Base-by-base conservation (phyloP, 305 asterid species). In the Fraxinus greggii region DNA sequence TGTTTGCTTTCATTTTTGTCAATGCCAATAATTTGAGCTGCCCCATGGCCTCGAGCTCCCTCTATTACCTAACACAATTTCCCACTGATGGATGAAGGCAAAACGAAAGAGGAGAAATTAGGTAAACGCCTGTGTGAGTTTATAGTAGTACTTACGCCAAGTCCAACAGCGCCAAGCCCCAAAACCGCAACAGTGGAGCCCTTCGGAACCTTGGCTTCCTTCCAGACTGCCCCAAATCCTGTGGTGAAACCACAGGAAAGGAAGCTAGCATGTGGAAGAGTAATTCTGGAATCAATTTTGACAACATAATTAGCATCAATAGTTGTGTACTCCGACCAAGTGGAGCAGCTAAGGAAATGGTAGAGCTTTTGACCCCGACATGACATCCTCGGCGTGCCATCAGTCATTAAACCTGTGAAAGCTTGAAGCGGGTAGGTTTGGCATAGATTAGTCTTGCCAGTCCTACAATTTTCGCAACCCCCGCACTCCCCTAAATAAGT, bases 231-330 rank as follows among this genome's bases (percentile, higher is more conserved):
- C 17, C 93, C 93, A 54, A 87, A 90, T 0, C 93, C 90, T 1
- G 91, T 88, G 3, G 91, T 90, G 85, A 90, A 90, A 9, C 91
- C 91, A 63, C 93, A 90, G 1, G 88, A 88, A 5, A 90, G 90
- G 86, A 90, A 86, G 83, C 89, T 87, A 84, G 91, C 90, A 3
- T 88, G 89, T 13, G 88, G 87, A 24, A 87, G 89, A 15, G 88
- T 76, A 8, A 90, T 75, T 2, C 74, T 45, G 3, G 89, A 56
- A 38, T 90, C 90, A 3, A 90, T 78, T 31, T 80, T 90, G 76
- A 88, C 88, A 0, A 79, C 67, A 36, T 88, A 90, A 82, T 87
- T 84, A 23, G 83, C 93, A 4, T 90, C 87, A 3, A 86, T 83
- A 19, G 85, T 86, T 0, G 89, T 86, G 87, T 86, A 88, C 24